Base-by-base conservation (phyloP, 352 stramenopile genomes). In the Pythium scleroteichum region DNA sequence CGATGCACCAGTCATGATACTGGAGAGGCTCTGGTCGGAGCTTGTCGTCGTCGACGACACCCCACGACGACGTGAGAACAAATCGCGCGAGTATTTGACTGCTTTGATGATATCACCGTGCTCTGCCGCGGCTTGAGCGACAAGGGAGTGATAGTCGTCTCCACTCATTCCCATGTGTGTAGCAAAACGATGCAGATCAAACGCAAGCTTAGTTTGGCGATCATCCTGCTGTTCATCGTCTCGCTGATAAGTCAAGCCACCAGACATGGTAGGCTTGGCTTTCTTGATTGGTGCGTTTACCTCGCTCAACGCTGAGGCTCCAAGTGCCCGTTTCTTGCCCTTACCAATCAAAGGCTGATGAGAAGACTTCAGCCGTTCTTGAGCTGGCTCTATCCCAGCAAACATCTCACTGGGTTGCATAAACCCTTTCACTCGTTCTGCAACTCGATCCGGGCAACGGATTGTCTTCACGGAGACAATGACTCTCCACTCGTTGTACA, bases 401-500 rank as follows among this genome's bases (percentile, higher is more conserved):
- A 88, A 90, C 33, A 90, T 64, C 14, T 74, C 22, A 2, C 81
- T 64, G 17, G 79, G 71, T 39, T 69, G 63, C 39, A 90, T 81
- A 14, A 78, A 53, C 4, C 57, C 24, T 17, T 78, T 81, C 26
- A 92, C 57, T 33, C 72, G 79, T 3, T 48, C 46, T 26, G 86
- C 71, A 8, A 81, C 71, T 13, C 54, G 45, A 19, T 79, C 65
- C 40, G 68, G 61, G 56, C 90, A 68, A 16, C 76, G 75, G 3
- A 92, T 20, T 19, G 68, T 75, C 26, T 62, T 66, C 10, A 92
- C 17, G 0, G 82, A 90, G 7, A 92, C 64, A 13, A 89, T n/a
- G 14, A 85, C 39, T n/a, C 68, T 64, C 44, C 78, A 83, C n/a
- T 88, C 72, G 5, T 12, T 52, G 22, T 66, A 20, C 32, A 73